Percentiles rank a stretch among this genome's conserved stretches.
Evolutionary conservation across 208 protist genomes (phyloP).

Genomic region (Phytomonas francai): DNA sequence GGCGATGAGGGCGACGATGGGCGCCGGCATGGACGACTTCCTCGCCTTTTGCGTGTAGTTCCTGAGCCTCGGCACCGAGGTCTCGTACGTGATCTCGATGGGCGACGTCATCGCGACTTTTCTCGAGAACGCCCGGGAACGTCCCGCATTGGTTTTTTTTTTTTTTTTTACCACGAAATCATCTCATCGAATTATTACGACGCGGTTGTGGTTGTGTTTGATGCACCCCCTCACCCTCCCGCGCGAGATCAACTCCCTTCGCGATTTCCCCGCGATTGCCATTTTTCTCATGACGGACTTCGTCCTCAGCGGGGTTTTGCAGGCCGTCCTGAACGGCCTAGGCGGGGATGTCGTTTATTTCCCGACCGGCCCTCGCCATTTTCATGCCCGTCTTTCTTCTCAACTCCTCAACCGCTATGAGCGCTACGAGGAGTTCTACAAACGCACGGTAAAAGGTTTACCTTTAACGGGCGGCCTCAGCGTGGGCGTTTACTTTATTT

Average conservation of each 20-base stretch:
- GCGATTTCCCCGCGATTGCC: constrained; percentile 51
- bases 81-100: constrained; percentile 76
- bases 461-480: constrained; percentile 26
- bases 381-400: constrained; percentile 67
- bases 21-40: constrained; percentile 44
- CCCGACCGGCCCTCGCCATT: constrained; percentile 36
- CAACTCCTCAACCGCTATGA: constrained; percentile 72
- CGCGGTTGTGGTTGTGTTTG: constrained; percentile 42
- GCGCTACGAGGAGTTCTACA: constrained; percentile 52
- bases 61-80: constrained; percentile 38
- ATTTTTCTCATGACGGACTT: constrained; percentile 69
- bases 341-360: constrained; percentile 32
- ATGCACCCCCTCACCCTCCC: constrained; percentile 77
- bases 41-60: constrained; percentile 45
- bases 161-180: constrained; percentile 13
- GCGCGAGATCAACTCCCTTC: constrained; percentile 79
- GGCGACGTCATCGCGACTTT: constrained; percentile 52
- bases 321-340: constrained; percentile 30
- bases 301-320: constrained; percentile 50
- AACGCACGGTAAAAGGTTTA: constrained; percentile 42
- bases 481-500: constrained; percentile 31
- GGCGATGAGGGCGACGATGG: constrained; percentile 31
- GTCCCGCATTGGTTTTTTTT: constrained; percentile 25
- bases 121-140: constrained; percentile 18
- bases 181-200: constrained; percentile 40